phyloP scores from a whole-genome alignment of 768 basidiomycete genomes.

The Amanita pseudoporphyria region DNA sequence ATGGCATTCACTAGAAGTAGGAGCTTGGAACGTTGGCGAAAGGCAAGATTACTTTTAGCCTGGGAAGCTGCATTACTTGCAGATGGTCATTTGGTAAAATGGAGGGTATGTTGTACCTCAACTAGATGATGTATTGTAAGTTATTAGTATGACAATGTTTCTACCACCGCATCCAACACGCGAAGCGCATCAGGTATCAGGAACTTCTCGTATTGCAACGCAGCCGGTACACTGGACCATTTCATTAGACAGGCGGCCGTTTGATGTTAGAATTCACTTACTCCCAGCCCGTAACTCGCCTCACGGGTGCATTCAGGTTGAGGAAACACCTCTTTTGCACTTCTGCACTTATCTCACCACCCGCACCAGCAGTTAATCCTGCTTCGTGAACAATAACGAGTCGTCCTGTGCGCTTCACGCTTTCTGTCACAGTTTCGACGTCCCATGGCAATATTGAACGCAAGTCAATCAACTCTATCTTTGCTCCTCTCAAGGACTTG shows the following conservation, averaged over 20 bases:
- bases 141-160: slow-evolving; percentile 62
- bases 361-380: slow-evolving; percentile 78
- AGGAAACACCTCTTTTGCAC: slow-evolving; percentile 85
- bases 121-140: slow-evolving; percentile 12
- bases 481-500: slow-evolving; percentile 49
- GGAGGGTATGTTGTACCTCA: slow-evolving; percentile 28
- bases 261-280: slow-evolving; percentile 34
- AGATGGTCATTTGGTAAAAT: slow-evolving; percentile 34
- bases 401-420: slow-evolving; percentile 77
- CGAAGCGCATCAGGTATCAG: slow-evolving; percentile 83
- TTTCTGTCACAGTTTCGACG: slow-evolving; percentile 67
- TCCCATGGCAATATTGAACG: slow-evolving; percentile 90
- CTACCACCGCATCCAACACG: slow-evolving; percentile 73
- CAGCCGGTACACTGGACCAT: slow-evolving; percentile 59
- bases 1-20: neutral
- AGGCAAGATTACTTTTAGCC: slow-evolving; percentile 32
- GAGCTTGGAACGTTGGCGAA: slow-evolving; percentile 25
- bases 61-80: slow-evolving; percentile 46
- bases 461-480: slow-evolving; percentile 84
- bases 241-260: slow-evolving; percentile 1
- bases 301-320: slow-evolving; percentile 81
- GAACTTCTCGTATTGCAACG: slow-evolving; percentile 86
- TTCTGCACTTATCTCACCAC: slow-evolving; percentile 87
- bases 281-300: slow-evolving; percentile 90
- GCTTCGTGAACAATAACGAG: slow-evolving; percentile 92